Base-by-base conservation (phyloP, 352 stramenopile species). In the Phytopythium kandeliae region DNA sequence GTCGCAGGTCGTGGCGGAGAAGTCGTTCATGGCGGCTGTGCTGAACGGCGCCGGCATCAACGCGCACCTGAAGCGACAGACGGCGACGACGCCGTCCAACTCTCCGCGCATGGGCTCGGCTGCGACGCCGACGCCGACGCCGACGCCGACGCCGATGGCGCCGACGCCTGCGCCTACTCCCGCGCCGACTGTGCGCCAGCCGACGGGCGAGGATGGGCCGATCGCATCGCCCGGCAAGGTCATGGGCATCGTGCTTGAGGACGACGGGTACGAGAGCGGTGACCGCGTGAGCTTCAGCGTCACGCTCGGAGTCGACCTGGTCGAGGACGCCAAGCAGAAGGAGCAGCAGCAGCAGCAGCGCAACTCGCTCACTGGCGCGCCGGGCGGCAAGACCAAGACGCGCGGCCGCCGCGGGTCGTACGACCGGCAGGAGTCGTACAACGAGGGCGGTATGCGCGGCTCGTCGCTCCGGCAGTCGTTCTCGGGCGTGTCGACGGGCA, bases 201-300 rank as follows among this genome's bases (percentile, higher is more conserved):
- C 83, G 4, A 94, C 79, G 16, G 83, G 83, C 31, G 73, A 87
- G 13, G 83, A 94, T 45, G 83, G 83, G 12, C 74, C 74, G 26
- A 68, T 92, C 22, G 62, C 66, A 24, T 75, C 76, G 28, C 83
- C 83, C 19, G 83, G 67, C 19, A 87, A 86, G 59, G 74, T 94
- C 44, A 94, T 94, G 80, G 81, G 83, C 6, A 69, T 90, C 28
- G 33, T 89, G 35, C 50, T 78, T 15, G 70, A 86, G 26, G 68
- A 75, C 17, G 75, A 87, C 21, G 66, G 69, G 19, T 66, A 81
- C 41, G 74, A 86, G 43, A 74, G 45, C 35, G 62, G 38, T 19
- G 66, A 89, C 55, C 75, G 76, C 48, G 81, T 92, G 58, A 90
- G 81, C 63, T 94, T 92, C 55, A 88, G 80, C 52, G 81, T 94